These are phyloP conservation scores for Phytopythium montanum DNA, from an alignment of 352 stramenopile species.

Conservation along the genomic window DNA sequence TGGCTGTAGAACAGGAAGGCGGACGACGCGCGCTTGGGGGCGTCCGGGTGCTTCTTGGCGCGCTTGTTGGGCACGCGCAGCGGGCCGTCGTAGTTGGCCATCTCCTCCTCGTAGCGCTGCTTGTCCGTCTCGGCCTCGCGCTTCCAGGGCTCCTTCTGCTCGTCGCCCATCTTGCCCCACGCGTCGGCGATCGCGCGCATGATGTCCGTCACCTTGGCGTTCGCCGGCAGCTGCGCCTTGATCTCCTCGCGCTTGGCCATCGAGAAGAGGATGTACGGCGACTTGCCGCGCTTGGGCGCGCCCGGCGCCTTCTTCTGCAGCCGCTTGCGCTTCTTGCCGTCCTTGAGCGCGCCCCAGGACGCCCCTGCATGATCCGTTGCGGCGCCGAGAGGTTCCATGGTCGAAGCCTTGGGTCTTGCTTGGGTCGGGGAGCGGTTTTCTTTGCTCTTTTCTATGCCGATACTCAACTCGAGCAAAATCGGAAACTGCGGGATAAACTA, in stretches of 20 bases:
- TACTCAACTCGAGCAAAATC: constrained; percentile 74
- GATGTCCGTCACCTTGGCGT: constrained; percentile 90
- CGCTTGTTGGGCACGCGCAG: constrained; percentile 91
- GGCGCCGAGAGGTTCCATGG: constrained; percentile 71
- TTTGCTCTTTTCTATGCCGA: constrained; percentile 82
- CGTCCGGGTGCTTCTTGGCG: constrained; percentile 93
- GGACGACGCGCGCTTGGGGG: constrained; percentile 92
- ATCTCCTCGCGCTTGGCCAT: constrained; percentile 91
- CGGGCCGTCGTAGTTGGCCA: constrained; percentile 89
- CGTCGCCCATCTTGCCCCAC: constrained; percentile 86
- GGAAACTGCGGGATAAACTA: constrained; percentile 73
- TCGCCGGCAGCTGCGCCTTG: constrained; percentile 79
- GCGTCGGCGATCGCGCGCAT: constrained; percentile 90
- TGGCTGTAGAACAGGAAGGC: constrained; percentile 95
- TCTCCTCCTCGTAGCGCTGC: constrained; percentile 93
- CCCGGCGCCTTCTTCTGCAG: constrained; percentile 89
- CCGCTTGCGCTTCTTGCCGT: constrained; percentile 87
- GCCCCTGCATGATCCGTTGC: constrained; percentile 54
- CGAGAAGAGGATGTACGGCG: constrained; percentile 91
- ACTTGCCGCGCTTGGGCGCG: constrained; percentile 88
- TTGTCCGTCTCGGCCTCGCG: constrained; percentile 92
- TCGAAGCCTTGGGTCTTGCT: constrained; percentile 4
- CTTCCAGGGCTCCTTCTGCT: constrained; percentile 93
- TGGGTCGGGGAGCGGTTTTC: constrained; percentile 22
- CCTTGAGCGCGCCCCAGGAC: constrained; percentile 66